A percentile compares a stretch with the other conserved stretches of the same genome.
Conservation (phyloP, 257 asterid genomes). For the Plantago ovata region DNA sequence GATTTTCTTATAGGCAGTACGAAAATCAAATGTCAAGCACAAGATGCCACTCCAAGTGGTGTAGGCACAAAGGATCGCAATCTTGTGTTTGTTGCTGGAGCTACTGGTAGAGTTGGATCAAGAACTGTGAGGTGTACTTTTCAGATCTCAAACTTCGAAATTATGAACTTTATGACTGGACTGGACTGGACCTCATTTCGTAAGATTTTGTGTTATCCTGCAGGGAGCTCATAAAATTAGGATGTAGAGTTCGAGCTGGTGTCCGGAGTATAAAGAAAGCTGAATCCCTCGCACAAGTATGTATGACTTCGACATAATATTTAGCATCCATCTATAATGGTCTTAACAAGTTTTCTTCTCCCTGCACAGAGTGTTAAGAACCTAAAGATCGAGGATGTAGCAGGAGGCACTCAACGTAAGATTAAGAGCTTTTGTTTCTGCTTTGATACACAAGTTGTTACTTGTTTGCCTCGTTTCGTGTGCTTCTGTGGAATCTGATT, state of each 20-base stretch:
- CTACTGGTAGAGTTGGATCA: conserved; percentile 95
- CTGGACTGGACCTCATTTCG: too few relatives aligned
- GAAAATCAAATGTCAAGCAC: conserved; percentile 45
- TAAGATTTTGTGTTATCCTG: conserved; percentile 24
- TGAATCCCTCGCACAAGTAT: conserved; percentile 76
- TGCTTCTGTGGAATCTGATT: conserved; percentile 18
- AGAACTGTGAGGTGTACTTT: conserved; percentile 77
- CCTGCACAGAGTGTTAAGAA: conserved; percentile 61
- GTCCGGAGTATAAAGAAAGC: conserved; percentile 82
- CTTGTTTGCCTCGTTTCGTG: conserved; percentile 7
- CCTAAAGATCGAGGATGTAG: conserved; percentile 53
- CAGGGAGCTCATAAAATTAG: conserved; percentile 92
- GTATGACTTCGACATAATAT: conserved; percentile 37
- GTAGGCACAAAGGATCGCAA: conserved; percentile 46
- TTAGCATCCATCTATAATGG: background rate
- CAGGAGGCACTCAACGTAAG: conserved; percentile 64
- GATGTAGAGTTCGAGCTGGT: conserved; percentile 81
- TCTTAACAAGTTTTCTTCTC: conserved; percentile 18
- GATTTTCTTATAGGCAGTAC: conserved; percentile 35
- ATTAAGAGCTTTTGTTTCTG: conserved; percentile 26
- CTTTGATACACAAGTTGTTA: background rate
- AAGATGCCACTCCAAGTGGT: conserved; percentile 37
- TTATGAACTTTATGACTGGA: background rate
- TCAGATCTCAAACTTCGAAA: conserved; percentile 7
- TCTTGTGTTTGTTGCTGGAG: conserved; percentile 90